Evolutionary conservation across 192 early-diverging fungal species (phyloP).

Genomic region (Diversispora epigaea): DNA sequence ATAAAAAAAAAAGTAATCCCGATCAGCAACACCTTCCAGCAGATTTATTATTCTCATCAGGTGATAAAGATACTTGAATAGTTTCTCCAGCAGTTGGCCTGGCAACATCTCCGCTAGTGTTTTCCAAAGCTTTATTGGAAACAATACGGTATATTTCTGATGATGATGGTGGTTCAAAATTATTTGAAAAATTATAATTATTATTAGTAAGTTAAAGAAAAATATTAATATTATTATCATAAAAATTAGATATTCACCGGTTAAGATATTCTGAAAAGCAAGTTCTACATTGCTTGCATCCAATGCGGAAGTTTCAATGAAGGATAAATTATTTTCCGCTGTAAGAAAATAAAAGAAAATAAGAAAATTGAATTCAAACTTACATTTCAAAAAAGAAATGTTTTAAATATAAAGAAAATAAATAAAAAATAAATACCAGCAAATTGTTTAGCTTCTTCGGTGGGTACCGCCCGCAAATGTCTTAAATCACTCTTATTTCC

Average conservation of each 20-base stretch:
- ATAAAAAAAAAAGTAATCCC: too few species aligned
- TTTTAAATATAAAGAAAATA: neutral
- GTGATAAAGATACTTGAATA: constrained; percentile 63
- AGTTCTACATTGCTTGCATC: constrained; percentile 96
- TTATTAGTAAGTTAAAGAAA: neutral
- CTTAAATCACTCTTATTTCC: constrained; percentile 99
- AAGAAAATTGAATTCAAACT: neutral
- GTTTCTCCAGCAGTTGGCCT: constrained; percentile 69
- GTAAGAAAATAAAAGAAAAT: neutral
- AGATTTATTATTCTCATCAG: constrained; percentile 60
- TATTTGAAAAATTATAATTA: neutral
- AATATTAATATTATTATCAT: neutral
- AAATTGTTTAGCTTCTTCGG: constrained; percentile 98
- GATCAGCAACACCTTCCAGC: constrained; percentile 63
- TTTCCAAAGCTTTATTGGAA: constrained; percentile 94
- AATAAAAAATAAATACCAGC: constrained; percentile 55
- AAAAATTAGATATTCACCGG: constrained; percentile 57
- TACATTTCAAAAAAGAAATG: neutral
- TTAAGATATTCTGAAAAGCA: constrained; percentile 93
- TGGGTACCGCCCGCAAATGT: constrained; percentile 93
- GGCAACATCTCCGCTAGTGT: constrained; percentile 61
- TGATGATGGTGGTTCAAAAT: neutral
- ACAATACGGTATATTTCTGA: constrained; percentile 94
- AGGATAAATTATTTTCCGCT: constrained; percentile 91
- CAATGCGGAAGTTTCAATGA: constrained; percentile 98